A percentile compares a stretch with the other conserved stretches of the same genome.
phyloP scores from a whole-genome alignment of 306 rosid genomes.

The Trichosanthes cucumerina region DNA sequence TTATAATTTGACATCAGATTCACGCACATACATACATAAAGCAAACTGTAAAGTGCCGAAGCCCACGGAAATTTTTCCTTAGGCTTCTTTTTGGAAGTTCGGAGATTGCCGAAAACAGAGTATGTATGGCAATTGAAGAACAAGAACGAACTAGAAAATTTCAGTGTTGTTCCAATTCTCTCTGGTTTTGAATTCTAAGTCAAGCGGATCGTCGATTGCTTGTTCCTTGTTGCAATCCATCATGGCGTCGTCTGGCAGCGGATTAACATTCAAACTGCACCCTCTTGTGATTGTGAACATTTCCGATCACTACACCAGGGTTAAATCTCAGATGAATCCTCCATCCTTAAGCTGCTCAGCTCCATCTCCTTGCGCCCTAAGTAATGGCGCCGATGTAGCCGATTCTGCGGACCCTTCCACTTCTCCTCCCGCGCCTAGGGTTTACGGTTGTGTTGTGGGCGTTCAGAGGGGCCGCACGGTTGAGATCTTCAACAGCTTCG shows the following conservation, averaged over 20 bases:
- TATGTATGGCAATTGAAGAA: slow-evolving; percentile 1
- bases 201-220: not conserved
- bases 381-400: slow-evolving; percentile 28
- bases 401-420: slow-evolving; percentile 17
- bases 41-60: not conserved
- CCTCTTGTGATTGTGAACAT: slow-evolving; percentile 92
- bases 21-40: too few species aligned
- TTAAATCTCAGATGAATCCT: slow-evolving; percentile 74
- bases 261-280: slow-evolving; percentile 89
- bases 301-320: slow-evolving; percentile 84
- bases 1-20: too few species aligned
- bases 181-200: not conserved
- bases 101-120: not conserved
- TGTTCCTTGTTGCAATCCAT: slow-evolving; percentile 17
- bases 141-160: not conserved
- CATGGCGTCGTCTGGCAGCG: slow-evolving; percentile 94
- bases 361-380: slow-evolving; percentile 1
- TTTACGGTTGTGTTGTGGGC: slow-evolving; percentile 89
- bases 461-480: slow-evolving; percentile 97
- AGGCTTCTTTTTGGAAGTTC: not conserved
- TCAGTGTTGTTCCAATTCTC: not conserved
- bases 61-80: not conserved
- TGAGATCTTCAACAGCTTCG: slow-evolving; percentile 98
- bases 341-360: slow-evolving; percentile 14
- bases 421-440: slow-evolving; percentile 28